phyloP scores from a whole-genome alignment of 2,329 filamentous ascomycete species.

The Raffaelea albimanens region DNA sequence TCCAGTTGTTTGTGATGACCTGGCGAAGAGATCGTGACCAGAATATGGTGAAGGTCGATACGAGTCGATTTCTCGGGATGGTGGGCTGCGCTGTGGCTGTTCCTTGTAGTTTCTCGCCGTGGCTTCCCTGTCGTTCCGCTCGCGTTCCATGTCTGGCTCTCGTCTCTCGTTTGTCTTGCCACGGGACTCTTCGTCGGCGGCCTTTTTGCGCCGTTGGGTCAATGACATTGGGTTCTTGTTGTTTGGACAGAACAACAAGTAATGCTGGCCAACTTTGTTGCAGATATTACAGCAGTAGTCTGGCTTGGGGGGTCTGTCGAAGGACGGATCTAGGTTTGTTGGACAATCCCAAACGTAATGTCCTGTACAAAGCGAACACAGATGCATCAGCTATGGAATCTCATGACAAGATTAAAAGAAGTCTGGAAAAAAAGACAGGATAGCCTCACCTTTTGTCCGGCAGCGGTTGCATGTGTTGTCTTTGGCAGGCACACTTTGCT shows the following conservation, averaged over 20 bases:
- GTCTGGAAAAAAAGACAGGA: not conserved
- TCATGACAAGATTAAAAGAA: not conserved
- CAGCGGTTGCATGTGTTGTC: no score
- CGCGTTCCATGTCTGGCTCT: not conserved
- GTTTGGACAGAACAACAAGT: slow-evolving; percentile 24
- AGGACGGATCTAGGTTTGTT: slow-evolving; percentile 30
- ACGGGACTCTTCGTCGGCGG: not conserved
- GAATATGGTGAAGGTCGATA: no score
- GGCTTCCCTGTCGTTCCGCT: no score
- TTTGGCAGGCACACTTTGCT: no score
- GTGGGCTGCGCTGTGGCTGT: no score
- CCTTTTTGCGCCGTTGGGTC: slow-evolving; percentile 20
- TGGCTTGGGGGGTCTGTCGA: slow-evolving; percentile 20
- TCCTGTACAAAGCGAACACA: slow-evolving; percentile 20
- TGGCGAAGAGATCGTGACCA: no score
- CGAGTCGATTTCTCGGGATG: no score
- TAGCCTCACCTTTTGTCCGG: not conserved
- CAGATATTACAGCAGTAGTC: slow-evolving; percentile 27
- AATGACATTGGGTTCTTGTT: slow-evolving; percentile 23
- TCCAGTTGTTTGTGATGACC: no score
- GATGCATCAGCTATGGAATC: no score
- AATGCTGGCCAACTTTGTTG: slow-evolving; percentile 22
- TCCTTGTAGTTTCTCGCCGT: no score
- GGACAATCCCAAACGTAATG: slow-evolving; percentile 29
- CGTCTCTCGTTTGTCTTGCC: not conserved